A percentile compares a stretch with the other conserved stretches of the same genome.
phyloP scores from a whole-genome alignment of 139 green algal species.

The Chlamydomonas urium region DNA sequence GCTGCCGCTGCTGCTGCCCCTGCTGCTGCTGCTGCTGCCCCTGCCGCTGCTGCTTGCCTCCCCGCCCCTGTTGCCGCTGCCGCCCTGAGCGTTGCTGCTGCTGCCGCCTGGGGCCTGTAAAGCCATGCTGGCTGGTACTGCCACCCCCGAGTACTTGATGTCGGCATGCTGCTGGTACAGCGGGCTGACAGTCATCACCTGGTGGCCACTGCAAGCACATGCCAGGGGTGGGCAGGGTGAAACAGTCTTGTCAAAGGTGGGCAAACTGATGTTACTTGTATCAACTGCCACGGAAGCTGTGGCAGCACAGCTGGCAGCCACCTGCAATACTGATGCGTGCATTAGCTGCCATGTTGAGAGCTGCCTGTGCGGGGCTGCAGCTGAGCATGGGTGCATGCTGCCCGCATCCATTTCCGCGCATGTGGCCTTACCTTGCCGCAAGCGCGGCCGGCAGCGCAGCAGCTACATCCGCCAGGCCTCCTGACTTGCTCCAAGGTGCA shows the following conservation, averaged over 20 bases:
- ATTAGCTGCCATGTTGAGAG: neutral
- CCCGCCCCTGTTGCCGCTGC: too few species aligned
- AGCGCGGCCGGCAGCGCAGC: slow-evolving; percentile 60
- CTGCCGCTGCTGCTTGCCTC: too few species aligned
- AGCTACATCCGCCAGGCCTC: slow-evolving; percentile 79
- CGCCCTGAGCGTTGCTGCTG: too few species aligned
- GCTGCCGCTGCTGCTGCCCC: too few species aligned
- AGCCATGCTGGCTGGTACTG: slow-evolving; percentile 48
- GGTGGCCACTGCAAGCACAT: slow-evolving; percentile 51
- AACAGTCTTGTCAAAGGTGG: neutral
- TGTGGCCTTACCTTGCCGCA: slow-evolving; percentile 34
- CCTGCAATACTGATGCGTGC: neutral
- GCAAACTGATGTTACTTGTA: neutral
- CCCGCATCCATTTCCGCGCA: neutral
- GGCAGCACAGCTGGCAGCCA: neutral
- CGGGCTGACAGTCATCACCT: slow-evolving; percentile 80
- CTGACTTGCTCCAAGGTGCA: slow-evolving; percentile 75
- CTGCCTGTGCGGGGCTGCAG: neutral
- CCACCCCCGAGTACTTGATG: slow-evolving; percentile 48
- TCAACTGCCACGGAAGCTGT: neutral
- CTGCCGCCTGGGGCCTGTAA: too few species aligned
- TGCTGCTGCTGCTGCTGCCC: too few species aligned
- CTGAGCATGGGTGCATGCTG: neutral
- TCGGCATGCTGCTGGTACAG: slow-evolving; percentile 60
- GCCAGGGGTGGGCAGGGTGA: neutral